A percentile compares a stretch with the other conserved stretches of the same genome.
Conservation (phyloP, 148 eudicot species). For the Rhododendron williamsianum region DNA sequence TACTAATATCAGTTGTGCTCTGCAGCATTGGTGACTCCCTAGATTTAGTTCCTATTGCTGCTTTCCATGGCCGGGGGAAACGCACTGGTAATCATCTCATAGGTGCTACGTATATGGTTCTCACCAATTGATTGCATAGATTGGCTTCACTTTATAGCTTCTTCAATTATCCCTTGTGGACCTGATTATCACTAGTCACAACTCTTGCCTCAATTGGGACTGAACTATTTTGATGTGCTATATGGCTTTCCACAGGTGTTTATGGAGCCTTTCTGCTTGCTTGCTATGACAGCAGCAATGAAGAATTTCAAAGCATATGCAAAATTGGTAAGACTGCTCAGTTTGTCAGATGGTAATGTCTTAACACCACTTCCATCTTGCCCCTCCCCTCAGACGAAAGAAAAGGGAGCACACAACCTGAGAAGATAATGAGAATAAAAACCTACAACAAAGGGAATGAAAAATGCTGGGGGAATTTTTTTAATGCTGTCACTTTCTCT, state of each 20-base stretch:
- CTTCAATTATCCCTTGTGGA: neutral
- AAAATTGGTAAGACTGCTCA: conserved; percentile 60
- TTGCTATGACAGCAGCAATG: conserved; percentile 80
- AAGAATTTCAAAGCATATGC: conserved; percentile 93
- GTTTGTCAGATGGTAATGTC: neutral
- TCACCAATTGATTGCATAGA: neutral
- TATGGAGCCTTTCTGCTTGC: conserved; percentile 97
- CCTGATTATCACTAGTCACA: neutral
- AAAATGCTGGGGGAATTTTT: neutral
- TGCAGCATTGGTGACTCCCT: conserved; percentile 90
- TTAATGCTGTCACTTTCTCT: neutral
- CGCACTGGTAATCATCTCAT: conserved; percentile 55
- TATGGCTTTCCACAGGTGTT: conserved; percentile 43
- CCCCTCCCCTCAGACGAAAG: neutral
- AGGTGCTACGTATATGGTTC: neutral
- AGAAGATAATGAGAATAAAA: neutral
- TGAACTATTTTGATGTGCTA: conserved; percentile 10
- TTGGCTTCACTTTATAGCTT: neutral
- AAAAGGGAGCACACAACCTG: neutral
- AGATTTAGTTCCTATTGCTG: conserved; percentile 91
- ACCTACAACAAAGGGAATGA: neutral
- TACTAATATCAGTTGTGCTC: conserved; percentile 5
- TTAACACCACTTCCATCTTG: neutral
- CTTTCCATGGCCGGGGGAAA: conserved; percentile 92
- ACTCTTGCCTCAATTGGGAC: neutral